phyloP scores from a whole-genome alignment of 805 yeast species.

The Hanseniaspora jakobsenii region DNA sequence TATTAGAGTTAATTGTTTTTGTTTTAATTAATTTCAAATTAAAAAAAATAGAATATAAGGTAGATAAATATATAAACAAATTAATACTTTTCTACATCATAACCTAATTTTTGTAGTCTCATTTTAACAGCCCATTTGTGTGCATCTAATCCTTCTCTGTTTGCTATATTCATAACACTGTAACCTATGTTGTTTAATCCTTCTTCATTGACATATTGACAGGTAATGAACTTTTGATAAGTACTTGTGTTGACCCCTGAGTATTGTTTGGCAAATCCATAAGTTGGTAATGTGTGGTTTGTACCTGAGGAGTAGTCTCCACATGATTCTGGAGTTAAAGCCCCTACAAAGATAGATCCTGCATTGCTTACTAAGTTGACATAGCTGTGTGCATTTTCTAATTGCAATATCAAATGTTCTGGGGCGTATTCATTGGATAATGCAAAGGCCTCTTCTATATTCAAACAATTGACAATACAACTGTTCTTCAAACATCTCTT shows the following conservation, averaged over 20 bases:
- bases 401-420: constrained; percentile 89
- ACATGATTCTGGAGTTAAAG: constrained; percentile 92
- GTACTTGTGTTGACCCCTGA: constrained; percentile 95
- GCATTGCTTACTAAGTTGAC: constrained; percentile 77
- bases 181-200: constrained; percentile 86
- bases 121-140: constrained; percentile 95
- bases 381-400: constrained; percentile 60
- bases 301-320: constrained; percentile 98
- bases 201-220: constrained; percentile 76
- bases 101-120: constrained; percentile 73
- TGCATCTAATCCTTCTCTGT: constrained; percentile 91
- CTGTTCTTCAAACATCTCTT: constrained; percentile 89
- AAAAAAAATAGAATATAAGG: too few relatives aligned
- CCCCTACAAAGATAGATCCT: constrained; percentile 93
- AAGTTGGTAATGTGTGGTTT: constrained; percentile 95
- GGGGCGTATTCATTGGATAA: constrained; percentile 91
- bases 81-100: constrained; percentile 24
- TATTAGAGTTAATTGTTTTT: too few relatives aligned
- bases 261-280: constrained; percentile 95
- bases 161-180: constrained; percentile 92
- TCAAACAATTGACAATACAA: constrained; percentile 55
- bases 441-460: constrained; percentile 69
- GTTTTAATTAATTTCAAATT: too few relatives aligned
- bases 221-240: constrained; percentile 87
- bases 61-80: too few relatives aligned